Evolutionary conservation across 179 eudicot genomes (phyloP), one percentile per base, ranked within the genome.

Genomic region (Carnegiea gigantea): DNA sequence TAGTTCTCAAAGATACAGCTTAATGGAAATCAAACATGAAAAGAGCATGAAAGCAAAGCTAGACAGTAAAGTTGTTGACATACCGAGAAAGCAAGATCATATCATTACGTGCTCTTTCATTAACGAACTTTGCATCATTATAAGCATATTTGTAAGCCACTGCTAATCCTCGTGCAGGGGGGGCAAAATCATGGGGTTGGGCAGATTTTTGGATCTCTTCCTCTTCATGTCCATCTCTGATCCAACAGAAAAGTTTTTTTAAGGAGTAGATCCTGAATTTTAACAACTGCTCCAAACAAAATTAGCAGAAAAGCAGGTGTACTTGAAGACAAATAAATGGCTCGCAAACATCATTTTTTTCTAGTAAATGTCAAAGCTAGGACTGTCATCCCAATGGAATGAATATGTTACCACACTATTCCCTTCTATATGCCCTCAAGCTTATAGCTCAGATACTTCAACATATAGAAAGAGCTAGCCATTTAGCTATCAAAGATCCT

Each of bases 61-160:
- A 10, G 8, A 15, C 13, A 36, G 5, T 15, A 18, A 57, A 77
- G 53, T 21, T 65, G 68, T 30, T 3, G 24, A 51, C 62, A 79
- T 93, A 95, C 99, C 97, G 94, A 78, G 99, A 95, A 86, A 95
- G 97, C 88, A 95, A 83, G 77, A 94, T 84, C 49, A 95, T 91
- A 80, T 95, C 99, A 86, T 86, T 94, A 44, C 87, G 90, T 54
- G 98, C 99, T 87, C 98, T 91, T 92, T 95, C 95, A 77, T 95
- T 92, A 38, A 94, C 92, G 85, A 79, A 92, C 84, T 90, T 94
- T 72, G 99, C 99, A 83, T 95, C 99, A 81, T 93, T 94, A 76
- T 86, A 83, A 60, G 80, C 95, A 88, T 86, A 90, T 88, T 87
- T 90, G 81, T 90, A 92, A 70, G 94, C 98, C 86, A 89, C 93